These are phyloP conservation scores for Collybiopsis confluens DNA, from an alignment of 768 basidiomycete species.

Conservation along the genomic window DNA sequence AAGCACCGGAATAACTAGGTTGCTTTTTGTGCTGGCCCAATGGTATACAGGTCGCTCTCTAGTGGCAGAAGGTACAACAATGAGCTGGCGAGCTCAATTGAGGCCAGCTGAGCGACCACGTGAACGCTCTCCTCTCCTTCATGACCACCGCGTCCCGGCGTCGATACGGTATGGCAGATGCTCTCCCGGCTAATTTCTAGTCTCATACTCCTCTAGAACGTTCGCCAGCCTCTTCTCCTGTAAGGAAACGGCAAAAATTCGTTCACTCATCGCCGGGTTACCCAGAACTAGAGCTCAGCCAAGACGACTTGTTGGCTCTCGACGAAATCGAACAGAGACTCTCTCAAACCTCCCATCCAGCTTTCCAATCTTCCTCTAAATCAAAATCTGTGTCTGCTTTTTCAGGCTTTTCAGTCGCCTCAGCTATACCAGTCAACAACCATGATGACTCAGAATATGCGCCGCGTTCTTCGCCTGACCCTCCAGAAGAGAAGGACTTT, in stretches of 20 bases:
- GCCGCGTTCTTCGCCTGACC: conserved; percentile 36
- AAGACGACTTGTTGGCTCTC: conserved; percentile 51
- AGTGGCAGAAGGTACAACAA: too few species aligned
- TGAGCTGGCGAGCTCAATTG: too few species aligned
- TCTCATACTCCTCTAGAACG: conserved; percentile 6
- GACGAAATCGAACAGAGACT: conserved; percentile 46
- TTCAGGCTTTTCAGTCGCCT: conserved; percentile 20
- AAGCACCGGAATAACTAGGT: too few species aligned
- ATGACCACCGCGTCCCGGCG: background rate
- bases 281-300: conserved; percentile 35
- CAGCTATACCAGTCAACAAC: conserved; percentile 14
- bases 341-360: conserved; percentile 27
- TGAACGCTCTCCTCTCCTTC: background rate
- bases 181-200: background rate
- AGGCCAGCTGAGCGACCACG: background rate
- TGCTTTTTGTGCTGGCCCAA: too few species aligned
- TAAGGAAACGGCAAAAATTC: conserved; percentile 55
- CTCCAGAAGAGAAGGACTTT: conserved; percentile 35
- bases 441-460: conserved; percentile 13
- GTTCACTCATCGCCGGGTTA: conserved; percentile 56
- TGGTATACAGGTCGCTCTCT: too few species aligned
- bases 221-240: conserved; percentile 38
- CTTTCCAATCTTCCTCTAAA: conserved; percentile 7
- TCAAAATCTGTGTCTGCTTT: conserved; percentile 13
- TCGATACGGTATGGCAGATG: conserved; percentile 2